Conservation (phyloP, 2,329 filamentous ascomycete genomes). For the Alternaria viburni region DNA sequence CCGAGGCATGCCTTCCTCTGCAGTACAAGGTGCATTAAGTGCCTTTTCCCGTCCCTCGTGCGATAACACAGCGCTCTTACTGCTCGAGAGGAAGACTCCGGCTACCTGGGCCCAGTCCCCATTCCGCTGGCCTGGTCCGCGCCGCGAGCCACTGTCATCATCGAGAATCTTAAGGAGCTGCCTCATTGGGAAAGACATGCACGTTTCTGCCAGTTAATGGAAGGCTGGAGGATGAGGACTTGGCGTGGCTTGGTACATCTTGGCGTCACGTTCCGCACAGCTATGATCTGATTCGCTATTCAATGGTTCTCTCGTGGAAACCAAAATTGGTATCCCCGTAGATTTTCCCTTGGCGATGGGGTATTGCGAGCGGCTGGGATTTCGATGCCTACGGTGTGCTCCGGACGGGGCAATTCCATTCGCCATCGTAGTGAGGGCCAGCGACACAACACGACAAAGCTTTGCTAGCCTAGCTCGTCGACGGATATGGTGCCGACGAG, state of each 20-base stretch:
- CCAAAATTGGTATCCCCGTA: slow-evolving; percentile 3
- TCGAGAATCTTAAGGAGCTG: slow-evolving; percentile 27
- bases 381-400: slow-evolving; percentile 17
- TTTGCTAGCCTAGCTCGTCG: neutral
- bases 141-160: slow-evolving; percentile 29
- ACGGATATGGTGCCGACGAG: slow-evolving; percentile 5
- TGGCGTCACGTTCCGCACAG: slow-evolving; percentile 31
- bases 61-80: slow-evolving; percentile 35
- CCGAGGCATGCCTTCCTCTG: slow-evolving; percentile 17
- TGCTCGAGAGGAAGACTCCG: slow-evolving; percentile 33
- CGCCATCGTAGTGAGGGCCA: slow-evolving; percentile 1
- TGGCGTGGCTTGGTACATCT: slow-evolving; percentile 11
- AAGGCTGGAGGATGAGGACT: slow-evolving; percentile 5
- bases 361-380: slow-evolving; percentile 6
- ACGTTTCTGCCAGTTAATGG: slow-evolving; percentile 16
- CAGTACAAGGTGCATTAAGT: slow-evolving; percentile 14
- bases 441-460: neutral
- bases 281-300: slow-evolving; percentile 23
- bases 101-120: slow-evolving; percentile 23
- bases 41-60: slow-evolving; percentile 35
- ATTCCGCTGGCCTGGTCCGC: slow-evolving; percentile 26
- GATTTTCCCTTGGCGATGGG: slow-evolving; percentile 20
- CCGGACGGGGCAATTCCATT: slow-evolving; percentile 6
- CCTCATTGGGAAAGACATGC: slow-evolving; percentile 27
- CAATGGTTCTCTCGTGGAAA: neutral